These are phyloP conservation scores for Solanum chiquidenum DNA, from an alignment of 257 asterid species.

Conservation along the genomic window DNA sequence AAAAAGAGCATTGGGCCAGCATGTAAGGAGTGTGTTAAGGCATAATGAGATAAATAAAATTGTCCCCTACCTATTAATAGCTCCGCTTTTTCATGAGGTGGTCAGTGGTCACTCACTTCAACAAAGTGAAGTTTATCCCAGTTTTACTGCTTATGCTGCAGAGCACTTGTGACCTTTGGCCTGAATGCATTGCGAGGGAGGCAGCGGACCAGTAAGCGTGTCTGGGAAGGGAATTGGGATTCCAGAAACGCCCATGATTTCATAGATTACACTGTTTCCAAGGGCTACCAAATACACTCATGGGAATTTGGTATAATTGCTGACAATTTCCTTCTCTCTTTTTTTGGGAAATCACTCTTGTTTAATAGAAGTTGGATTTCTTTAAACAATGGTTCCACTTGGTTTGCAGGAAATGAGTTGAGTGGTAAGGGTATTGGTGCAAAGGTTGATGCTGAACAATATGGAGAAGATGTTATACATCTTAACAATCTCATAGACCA, in stretches of 20 bases:
- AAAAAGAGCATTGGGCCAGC: not conserved
- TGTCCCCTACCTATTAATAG: not conserved
- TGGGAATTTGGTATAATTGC: slow-evolving; percentile 19
- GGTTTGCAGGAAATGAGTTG: slow-evolving; percentile 12
- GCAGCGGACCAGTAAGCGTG: not conserved
- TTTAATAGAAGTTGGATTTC: not conserved
- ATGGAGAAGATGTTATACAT: slow-evolving; percentile 5
- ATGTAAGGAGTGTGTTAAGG: not conserved
- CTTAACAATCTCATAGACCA: slow-evolving; percentile 1
- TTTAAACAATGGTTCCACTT: not conserved
- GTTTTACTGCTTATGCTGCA: slow-evolving; percentile 1
- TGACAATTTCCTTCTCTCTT: not conserved
- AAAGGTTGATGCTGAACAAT: slow-evolving; percentile 1
- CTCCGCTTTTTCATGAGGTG: not conserved
- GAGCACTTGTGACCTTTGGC: not conserved
- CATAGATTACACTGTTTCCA: slow-evolving; percentile 58
- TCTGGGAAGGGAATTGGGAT: not conserved
- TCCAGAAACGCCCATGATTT: slow-evolving; percentile 62
- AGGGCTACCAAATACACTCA: slow-evolving; percentile 60
- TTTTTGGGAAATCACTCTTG: not conserved
- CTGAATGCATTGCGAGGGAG: slow-evolving; percentile 2
- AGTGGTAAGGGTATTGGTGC: slow-evolving; percentile 12
- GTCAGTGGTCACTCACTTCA: not conserved
- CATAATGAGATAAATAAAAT: not conserved
- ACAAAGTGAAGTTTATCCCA: not conserved